Base-by-base conservation (phyloP, 208 protist species). In the Crithidia expoeki region DNA sequence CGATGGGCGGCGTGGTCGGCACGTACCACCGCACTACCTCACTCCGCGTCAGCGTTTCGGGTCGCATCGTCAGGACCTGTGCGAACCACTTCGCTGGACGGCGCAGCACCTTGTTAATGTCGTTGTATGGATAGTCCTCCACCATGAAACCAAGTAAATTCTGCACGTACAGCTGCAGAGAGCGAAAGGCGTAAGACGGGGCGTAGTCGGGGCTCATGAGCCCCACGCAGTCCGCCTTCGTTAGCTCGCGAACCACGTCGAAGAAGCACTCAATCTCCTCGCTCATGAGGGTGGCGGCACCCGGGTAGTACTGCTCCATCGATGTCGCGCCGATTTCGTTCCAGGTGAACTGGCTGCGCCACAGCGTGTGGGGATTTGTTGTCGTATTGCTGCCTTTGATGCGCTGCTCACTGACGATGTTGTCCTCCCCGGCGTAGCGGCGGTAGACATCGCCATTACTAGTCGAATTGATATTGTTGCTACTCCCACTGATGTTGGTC, bases 221-320 rank as follows among this genome's bases (percentile, higher is more conserved):
- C 0, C 86, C 84, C 5, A 88, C 87, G 50, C 83, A 91, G 74
- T 90, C 86, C 17, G 72, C 78, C 38, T 88, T 81, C 30, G 64
- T 86, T 27, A 92, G 72, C 46, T 85, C 67, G 2, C 81, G 83
- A n/a, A 84, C 67, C 12, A 90, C 61, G 11, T 85, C 87, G 14
- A 70, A 57, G 68, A 86, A 91, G 60, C 74, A 76, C 49, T 95
- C 81, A 21, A 92, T 68, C 74, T 95, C 90, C 67, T 86, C 83
- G 51, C 76, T 89, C 46, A 95, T 60, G n/a, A 87, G 68, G 21
- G 74, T 66, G 4, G 87, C 87, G 30, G 87, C 85, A 4, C 87
- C 87, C 6, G 90, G 88, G 82, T 93, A 95, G 79, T 93, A 95
- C 69, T 95, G 87, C 70, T 95, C 85, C 90, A 95, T 93, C 49